These are phyloP conservation scores for Metschnikowia similis DNA, from an alignment of 805 yeast species.

Conservation along the genomic window DNA sequence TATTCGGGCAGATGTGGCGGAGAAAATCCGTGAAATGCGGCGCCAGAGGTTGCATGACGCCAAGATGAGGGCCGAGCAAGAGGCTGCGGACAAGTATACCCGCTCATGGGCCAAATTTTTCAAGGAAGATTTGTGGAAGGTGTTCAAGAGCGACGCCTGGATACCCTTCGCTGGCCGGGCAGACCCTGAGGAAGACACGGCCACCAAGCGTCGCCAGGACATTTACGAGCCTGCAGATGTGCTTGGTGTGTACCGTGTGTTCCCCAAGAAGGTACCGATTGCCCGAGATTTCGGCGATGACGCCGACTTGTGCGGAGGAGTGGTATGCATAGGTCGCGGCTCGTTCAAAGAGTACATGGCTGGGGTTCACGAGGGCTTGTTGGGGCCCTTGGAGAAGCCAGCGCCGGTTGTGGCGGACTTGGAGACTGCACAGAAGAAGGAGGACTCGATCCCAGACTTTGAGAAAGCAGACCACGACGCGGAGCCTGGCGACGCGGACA, in stretches of 20 bases:
- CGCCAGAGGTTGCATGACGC: slow-evolving; percentile 25
- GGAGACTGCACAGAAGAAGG: slow-evolving; percentile 8
- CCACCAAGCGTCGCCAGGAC: slow-evolving; percentile 23
- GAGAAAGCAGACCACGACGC: slow-evolving; percentile 21
- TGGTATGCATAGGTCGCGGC: slow-evolving; percentile 90
- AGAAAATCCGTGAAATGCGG: slow-evolving; percentile 69
- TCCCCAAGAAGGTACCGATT: slow-evolving; percentile 22
- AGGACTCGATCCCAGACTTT: slow-evolving; percentile 11
- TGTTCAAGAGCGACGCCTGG: slow-evolving; percentile 10
- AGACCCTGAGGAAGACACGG: not conserved
- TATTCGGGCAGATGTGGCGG: slow-evolving; percentile 77
- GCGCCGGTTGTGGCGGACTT: slow-evolving; percentile 22
- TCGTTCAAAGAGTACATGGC: slow-evolving; percentile 87
- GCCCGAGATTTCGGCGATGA: slow-evolving; percentile 42
- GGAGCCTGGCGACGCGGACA: slow-evolving; percentile 8
- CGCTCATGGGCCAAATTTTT: slow-evolving; percentile 28
- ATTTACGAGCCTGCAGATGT: slow-evolving; percentile 43
- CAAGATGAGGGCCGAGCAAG: slow-evolving; percentile 3
- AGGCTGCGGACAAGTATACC: slow-evolving; percentile 12
- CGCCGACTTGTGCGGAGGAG: slow-evolving; percentile 66
- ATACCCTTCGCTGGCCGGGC: slow-evolving; percentile 7
- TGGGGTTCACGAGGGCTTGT: slow-evolving; percentile 91
- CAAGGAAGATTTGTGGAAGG: slow-evolving; percentile 11
- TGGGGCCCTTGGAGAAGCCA: slow-evolving; percentile 74
- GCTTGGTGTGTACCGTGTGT: slow-evolving; percentile 50